These are phyloP conservation scores for Botrytis deweyae DNA, from an alignment of 2,329 filamentous ascomycete genomes.

Conservation along the genomic window DNA sequence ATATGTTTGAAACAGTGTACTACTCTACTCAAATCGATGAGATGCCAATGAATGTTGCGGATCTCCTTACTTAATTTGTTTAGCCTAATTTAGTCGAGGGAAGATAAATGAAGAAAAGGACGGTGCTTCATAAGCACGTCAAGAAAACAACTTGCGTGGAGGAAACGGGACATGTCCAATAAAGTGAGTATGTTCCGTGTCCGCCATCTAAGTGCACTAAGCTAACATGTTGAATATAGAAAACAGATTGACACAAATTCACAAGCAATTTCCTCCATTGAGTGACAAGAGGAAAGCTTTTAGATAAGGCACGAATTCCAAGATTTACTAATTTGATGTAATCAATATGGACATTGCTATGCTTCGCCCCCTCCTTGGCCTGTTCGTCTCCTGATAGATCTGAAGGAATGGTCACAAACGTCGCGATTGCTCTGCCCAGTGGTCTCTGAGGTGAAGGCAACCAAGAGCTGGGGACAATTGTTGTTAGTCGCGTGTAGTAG, in stretches of 20 bases:
- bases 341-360: neutral
- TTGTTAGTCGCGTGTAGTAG: neutral
- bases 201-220: no score
- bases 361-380: neutral
- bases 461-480: neutral
- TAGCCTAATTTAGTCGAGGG: neutral
- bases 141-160: constrained; percentile 32
- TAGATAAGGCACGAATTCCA: neutral
- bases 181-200: constrained; percentile 27
- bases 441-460: neutral
- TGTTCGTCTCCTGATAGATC: neutral
- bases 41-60: constrained; percentile 74
- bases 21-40: constrained; percentile 78
- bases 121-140: constrained; percentile 28
- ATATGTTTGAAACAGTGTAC: constrained; percentile 51
- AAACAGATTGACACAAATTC: constrained; percentile 1
- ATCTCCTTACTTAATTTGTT: constrained; percentile 37
- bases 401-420: neutral
- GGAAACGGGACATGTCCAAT: constrained; percentile 36
- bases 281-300: neutral
- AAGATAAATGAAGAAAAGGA: constrained; percentile 7
- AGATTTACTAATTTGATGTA: neutral
- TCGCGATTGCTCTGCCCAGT: neutral
- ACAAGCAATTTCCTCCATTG: neutral
- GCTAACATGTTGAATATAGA: constrained; percentile 5